A percentile compares a stretch with the other conserved stretches of the same genome.
Evolutionary conservation across 2,329 filamentous ascomycete genomes (phyloP).

Genomic region (Anthostomella pinea): DNA sequence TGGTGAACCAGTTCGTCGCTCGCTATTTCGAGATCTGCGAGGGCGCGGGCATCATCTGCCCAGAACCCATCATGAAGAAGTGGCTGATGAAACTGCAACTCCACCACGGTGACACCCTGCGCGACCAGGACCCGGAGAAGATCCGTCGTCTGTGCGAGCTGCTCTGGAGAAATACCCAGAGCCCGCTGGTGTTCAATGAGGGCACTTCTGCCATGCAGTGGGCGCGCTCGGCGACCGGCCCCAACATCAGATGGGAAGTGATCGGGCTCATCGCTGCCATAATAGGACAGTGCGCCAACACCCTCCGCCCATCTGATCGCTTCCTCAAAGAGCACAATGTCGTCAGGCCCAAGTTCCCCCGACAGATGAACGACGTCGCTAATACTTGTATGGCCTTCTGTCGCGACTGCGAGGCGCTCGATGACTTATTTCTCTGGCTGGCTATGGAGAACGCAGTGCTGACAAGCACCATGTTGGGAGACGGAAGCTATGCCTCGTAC

Average conservation of each 20-base stretch:
- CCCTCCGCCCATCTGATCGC: constrained; percentile 25
- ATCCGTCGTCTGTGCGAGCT: constrained; percentile 31
- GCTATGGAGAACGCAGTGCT: constrained; percentile 25
- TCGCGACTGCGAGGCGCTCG: constrained; percentile 31
- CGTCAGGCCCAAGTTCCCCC: constrained; percentile 24
- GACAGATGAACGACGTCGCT: constrained; percentile 28
- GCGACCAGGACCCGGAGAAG: constrained; percentile 31
- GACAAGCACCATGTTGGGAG: constrained; percentile 25
- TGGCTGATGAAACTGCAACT: constrained; percentile 31
- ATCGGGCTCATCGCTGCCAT: constrained; percentile 32
- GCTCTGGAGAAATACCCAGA: constrained; percentile 35
- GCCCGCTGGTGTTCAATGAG: constrained; percentile 25
- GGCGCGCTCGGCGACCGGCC: constrained; percentile 27
- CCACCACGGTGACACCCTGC: constrained; percentile 27
- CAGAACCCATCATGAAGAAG: constrained; percentile 31
- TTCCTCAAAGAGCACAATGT: constrained; percentile 28
- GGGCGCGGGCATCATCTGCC: constrained; percentile 24
- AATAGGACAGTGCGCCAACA: constrained; percentile 27
- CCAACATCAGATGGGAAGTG: constrained; percentile 35
- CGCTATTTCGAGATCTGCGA: constrained; percentile 30
- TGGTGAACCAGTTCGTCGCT: constrained; percentile 29
- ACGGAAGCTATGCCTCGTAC: constrained; percentile 29
- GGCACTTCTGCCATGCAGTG: constrained; percentile 29
- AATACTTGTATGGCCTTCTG: constrained; percentile 31
- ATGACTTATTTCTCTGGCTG: constrained; percentile 34